These are phyloP conservation scores for Lobosporangium transversale DNA, from an alignment of 192 early-diverging fungal species.

Conservation along the genomic window DNA sequence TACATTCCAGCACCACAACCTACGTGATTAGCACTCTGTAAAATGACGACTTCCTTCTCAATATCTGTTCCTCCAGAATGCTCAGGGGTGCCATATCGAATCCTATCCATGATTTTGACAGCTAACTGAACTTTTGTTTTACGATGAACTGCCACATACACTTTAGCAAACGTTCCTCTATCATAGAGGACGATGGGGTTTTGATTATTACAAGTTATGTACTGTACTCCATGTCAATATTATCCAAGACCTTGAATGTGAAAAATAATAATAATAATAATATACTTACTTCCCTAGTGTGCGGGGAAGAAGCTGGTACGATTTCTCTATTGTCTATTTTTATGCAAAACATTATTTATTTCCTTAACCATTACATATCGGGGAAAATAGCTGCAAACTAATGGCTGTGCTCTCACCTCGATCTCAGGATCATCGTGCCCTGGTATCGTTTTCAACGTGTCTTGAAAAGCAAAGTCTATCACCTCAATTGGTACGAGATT, in stretches of 20 bases:
- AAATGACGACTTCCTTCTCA: slow-evolving; percentile 77
- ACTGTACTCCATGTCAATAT: too few species aligned
- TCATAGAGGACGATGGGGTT: slow-evolving; percentile 55
- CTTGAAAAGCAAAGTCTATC: slow-evolving; percentile 26
- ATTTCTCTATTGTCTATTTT: slow-evolving; percentile 14
- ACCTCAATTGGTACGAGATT: too few species aligned
- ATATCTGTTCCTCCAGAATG: slow-evolving; percentile 81
- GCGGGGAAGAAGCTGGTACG: slow-evolving; percentile 30
- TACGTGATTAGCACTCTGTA: slow-evolving; percentile 75
- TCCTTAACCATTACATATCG: too few species aligned
- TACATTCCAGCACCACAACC: too few species aligned
- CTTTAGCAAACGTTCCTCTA: slow-evolving; percentile 82
- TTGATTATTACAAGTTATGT: too few species aligned
- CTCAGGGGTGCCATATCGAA: slow-evolving; percentile 69
- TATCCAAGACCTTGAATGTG: too few species aligned
- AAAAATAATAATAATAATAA: too few species aligned
- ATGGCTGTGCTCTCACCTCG: slow-evolving; percentile 53
- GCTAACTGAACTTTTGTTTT: slow-evolving; percentile 75
- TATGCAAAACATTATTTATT: too few species aligned
- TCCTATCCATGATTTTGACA: slow-evolving; percentile 88
- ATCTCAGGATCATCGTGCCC: slow-evolving; percentile 35
- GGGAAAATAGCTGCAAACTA: too few species aligned
- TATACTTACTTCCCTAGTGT: slow-evolving; percentile 28
- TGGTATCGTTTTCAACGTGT: background rate
- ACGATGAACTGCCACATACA: slow-evolving; percentile 72